Percentiles rank a stretch among this genome's conserved stretches.
phyloP scores from a whole-genome alignment of 768 basidiomycete species.

The Tubosaeta brunneosetosa region DNA sequence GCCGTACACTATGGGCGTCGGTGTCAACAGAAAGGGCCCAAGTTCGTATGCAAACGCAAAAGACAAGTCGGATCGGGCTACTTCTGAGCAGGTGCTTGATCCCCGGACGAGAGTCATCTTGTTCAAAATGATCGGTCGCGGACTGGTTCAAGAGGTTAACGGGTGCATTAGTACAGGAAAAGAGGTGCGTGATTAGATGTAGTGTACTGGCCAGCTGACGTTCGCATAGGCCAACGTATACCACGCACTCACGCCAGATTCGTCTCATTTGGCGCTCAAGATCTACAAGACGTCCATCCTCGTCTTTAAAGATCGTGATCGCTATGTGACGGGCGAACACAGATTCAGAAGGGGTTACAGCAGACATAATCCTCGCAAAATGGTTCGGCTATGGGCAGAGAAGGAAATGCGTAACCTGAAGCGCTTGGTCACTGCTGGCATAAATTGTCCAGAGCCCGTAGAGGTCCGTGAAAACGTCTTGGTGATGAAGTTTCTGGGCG shows the following conservation, averaged over 20 bases:
- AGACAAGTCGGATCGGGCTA: slow-evolving; percentile 96
- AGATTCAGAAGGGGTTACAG: slow-evolving; percentile 91
- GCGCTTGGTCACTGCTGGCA: slow-evolving; percentile 75
- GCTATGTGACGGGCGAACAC: slow-evolving; percentile 93
- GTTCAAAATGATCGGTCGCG: slow-evolving; percentile 94
- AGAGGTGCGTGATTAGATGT: slow-evolving; percentile 54
- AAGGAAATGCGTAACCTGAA: slow-evolving; percentile 98
- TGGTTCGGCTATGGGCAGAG: slow-evolving; percentile 98
- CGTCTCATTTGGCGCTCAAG: slow-evolving; percentile 80
- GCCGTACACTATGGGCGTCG: slow-evolving; percentile 62
- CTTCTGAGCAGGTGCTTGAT: slow-evolving; percentile 95
- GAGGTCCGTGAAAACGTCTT: slow-evolving; percentile 97
- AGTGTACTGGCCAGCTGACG: neutral
- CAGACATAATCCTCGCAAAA: slow-evolving; percentile 91
- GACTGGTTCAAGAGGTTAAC: slow-evolving; percentile 83
- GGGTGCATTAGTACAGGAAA: slow-evolving; percentile 98
- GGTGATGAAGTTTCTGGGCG: slow-evolving; percentile 91
- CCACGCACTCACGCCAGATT: slow-evolving; percentile 63
- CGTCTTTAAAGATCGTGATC: slow-evolving; percentile 95
- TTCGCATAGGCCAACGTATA: slow-evolving; percentile 87
- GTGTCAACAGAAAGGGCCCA: slow-evolving; percentile 90
- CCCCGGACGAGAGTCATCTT: slow-evolving; percentile 91
- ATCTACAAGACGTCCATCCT: slow-evolving; percentile 99
- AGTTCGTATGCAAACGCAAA: slow-evolving; percentile 84
- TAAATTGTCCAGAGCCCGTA: slow-evolving; percentile 81